Evolutionary conservation across 2,329 filamentous ascomycete genomes (phyloP), one percentile per base, ranked within the genome.

Genomic region (Epichloe coenophiala): DNA sequence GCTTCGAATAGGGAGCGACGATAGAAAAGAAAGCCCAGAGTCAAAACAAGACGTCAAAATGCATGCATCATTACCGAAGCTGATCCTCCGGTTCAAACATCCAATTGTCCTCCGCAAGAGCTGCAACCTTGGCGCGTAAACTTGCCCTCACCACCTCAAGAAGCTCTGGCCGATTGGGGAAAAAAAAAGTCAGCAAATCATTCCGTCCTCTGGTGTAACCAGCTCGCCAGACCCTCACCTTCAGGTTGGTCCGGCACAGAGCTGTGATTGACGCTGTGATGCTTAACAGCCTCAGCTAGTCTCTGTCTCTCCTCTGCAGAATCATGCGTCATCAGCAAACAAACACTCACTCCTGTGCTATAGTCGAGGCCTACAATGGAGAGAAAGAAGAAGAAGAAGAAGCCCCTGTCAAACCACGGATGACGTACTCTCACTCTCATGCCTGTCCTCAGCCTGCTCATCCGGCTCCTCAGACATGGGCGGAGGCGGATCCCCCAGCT

Each of bases 41-140:
- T 42, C 39, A 36, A 36, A n/a, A 39, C 35, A 39, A 45, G 11
- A 23, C 35, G 37, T 23, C 37, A 50, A 45, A 23, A 23, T 23
- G 21, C 21, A 56, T 12, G 15, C 23, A n/a, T 62, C 58, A 62
- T 51, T 60, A 61, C 39, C 70, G 69, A 41, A 66, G 65, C 54
- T 73, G 69, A 49, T 78, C 74, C 58, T 88, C 84, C 2, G 78
- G 72, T 64, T 90, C 87, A 67, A 86, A 95, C 83, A 95, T 94
- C 89, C 89, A 95, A 59, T 83, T 86, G 61, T 95, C 89, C 47
- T 93, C 86, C 21, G 86, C 77, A 47, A 95, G 68, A 13, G 83
- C 80, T 15, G 79, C 77, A 2, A 89, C 84, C 63, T 88, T 88
- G 52, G 79, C 79, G 57, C 80, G 74, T 50, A 94, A 70, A 63